Evolutionary conservation across 345 rosid genomes (phyloP).

Genomic region (Salix arbutifolia): DNA sequence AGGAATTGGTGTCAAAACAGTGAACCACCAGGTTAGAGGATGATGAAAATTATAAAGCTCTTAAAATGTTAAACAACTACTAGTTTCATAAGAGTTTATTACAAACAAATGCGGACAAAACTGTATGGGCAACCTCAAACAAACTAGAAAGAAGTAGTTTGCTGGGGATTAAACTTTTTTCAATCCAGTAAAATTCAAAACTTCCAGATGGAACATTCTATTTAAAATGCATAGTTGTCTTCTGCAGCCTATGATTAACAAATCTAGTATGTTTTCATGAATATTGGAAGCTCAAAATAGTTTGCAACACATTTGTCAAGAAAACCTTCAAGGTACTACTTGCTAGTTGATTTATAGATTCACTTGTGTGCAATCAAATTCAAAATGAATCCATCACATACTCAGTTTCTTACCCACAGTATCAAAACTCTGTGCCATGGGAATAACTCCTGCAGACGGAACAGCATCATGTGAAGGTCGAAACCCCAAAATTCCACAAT

Average conservation of each 20-base stretch:
- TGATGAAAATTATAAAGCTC: neutral
- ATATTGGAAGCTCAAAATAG: neutral
- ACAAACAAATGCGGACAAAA: neutral
- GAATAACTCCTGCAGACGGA: slow-evolving; percentile 60
- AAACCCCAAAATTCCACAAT: slow-evolving; percentile 74
- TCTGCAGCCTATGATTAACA: neutral
- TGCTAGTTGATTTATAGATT: neutral
- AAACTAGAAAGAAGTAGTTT: neutral
- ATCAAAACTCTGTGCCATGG: slow-evolving; percentile 88
- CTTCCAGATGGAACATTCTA: neutral
- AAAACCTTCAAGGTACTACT: too few relatives aligned
- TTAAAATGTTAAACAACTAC: neutral
- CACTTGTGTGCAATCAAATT: neutral
- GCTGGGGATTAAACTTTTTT: neutral
- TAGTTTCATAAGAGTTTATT: neutral
- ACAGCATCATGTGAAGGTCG: slow-evolving; percentile 66
- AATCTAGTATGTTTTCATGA: neutral
- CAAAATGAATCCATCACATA: neutral
- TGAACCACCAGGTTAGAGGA: neutral
- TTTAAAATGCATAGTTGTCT: neutral
- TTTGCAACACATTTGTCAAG: neutral
- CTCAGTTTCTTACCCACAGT: slow-evolving; percentile 65
- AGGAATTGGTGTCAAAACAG: slow-evolving; percentile 9
- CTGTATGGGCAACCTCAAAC: neutral
- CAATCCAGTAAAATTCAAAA: neutral